Evolutionary conservation across 768 basidiomycete species (phyloP).

Genomic region (Infundibulicybe gibba): DNA sequence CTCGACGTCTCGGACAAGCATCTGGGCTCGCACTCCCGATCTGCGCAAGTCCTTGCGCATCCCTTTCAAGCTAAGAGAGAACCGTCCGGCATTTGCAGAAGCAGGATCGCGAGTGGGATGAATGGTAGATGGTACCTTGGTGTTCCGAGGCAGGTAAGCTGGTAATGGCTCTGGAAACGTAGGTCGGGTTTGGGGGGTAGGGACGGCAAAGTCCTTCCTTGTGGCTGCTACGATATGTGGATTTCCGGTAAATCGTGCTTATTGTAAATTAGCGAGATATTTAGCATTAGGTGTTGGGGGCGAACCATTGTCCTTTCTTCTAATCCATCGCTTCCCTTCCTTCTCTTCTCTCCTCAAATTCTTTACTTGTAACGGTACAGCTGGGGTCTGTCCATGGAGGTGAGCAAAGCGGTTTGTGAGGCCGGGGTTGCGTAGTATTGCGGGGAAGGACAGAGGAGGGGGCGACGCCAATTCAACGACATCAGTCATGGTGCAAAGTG

Average conservation of each 20-base stretch:
- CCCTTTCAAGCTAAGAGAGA: conserved; percentile 73
- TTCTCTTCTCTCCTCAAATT: conserved; percentile 52
- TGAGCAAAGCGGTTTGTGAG: conserved; percentile 52
- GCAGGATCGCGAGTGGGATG: conserved; percentile 40
- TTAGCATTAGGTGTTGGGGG: conserved; percentile 1
- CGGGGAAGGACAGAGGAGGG: conserved; percentile 67
- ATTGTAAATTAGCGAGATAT: conserved; percentile 1
- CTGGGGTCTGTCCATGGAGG: conserved; percentile 27
- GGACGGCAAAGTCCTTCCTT: conserved; percentile 48
- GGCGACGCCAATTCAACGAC: conserved; percentile 14
- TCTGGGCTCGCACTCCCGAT: conserved; percentile 54
- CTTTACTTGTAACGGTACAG: conserved; percentile 21
- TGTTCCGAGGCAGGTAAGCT: conserved; percentile 59
- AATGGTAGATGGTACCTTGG: conserved; percentile 42
- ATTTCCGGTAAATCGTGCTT: conserved; percentile 72
- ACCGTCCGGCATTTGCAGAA: conserved; percentile 70
- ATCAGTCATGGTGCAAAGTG: not conserved
- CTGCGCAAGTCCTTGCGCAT: conserved; percentile 65
- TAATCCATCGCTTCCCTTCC: conserved; percentile 75
- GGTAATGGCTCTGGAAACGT: conserved; percentile 83
- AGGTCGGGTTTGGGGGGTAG: conserved; percentile 35
- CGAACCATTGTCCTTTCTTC: conserved; percentile 76
- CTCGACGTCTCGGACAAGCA: conserved; percentile 69
- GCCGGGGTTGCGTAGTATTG: conserved; percentile 59
- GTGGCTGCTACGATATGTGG: conserved; percentile 67